Base-by-base conservation (phyloP, 177 flowering plant species). In the Telopea speciosissima region DNA sequence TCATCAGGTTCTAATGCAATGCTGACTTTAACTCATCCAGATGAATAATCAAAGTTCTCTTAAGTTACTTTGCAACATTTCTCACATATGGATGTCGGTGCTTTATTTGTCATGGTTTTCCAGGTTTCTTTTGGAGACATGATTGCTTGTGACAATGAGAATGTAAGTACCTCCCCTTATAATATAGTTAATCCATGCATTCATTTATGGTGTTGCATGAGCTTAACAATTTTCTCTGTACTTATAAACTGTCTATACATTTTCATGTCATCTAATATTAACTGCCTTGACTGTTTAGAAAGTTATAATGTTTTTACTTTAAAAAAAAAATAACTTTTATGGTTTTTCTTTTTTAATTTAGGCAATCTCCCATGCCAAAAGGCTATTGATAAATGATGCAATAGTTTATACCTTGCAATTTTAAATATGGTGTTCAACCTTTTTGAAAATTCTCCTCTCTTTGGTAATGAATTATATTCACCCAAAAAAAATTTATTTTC, bases 41-140 rank as follows among this genome's bases (percentile, higher is more conserved):
- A 66, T 63, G 65, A 21, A 44, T 33, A 42, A 60, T 16, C 13
- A 19, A 24, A 1, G 11, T 61, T 62, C 24, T 66, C n/a, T 19
- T 62, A 0, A n/a, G 42, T 44, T 69, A 21, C 28, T 7, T 36
- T 64, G 66, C 49, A 22, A 40, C n/a, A 63, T 58, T 49, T 68
- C 16, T 11, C 21, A 12, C 49, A 36, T 14, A 28, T 49, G 16
- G 12, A 56, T 65, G 75, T 54, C 70, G 24, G 36, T 60, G 23
- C 58, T 72, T 21, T 19, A n/a, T 44, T 73, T 59, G 6, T 74
- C 28, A 59, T 63, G 31, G 52, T 64, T 24, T 70, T 75, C 25
- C 81, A 96, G 99, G 99, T 93, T 25, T 93, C 98, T 14, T 96
- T 89, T 76, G 99, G 99, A 62, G 99, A 96, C 81, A 96, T 96